Base-by-base conservation (phyloP, 805 yeast genomes). In the Nakazawaea ernobii region DNA sequence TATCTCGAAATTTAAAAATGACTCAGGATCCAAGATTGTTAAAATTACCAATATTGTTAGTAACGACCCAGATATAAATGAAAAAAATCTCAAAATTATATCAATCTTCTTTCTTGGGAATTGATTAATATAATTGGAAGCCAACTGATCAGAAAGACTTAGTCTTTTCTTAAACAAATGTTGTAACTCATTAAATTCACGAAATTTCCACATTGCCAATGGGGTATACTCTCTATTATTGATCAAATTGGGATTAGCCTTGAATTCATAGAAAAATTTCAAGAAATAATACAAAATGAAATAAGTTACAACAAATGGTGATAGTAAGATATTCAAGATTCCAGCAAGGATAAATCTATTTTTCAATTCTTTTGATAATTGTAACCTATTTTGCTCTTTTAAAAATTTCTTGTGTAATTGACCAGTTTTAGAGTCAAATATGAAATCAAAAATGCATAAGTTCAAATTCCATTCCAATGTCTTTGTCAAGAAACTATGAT, bases 391-490 rank as follows among this genome's bases (percentile, higher is more conserved):
- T 32, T 79, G 73, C 48, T 84, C 89, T 56, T 83, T 85, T 53
- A 92, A 66, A 42, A 92, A 80, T 14, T 72, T 67, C 10, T 81
- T 80, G 47, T 90, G 80, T 13, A 94, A 68, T 56, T 88, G 96
- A 0, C 98, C 98, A 33, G 82, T 77, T 29, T 79, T 79, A 5
- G 36, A n/a, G 58, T 86, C 87, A 67, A 94, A 94, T 0, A 86
- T 82, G 62, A 80, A 91, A 49, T 94, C 96, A 60, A 87, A 77
- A 11, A 94, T 78, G 60, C 98, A 92, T 20, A 94, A 69, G 55
- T 87, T 87, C 48, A 94, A 70, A 61, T 92, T 92, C 98, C 98
- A 94, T 58, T 94, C 99, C 53, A 94, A 66, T 2, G 97, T 89
- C 54, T 85, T 83, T 0, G 99, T 92, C 29, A 94, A 67, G 39